Evolutionary conservation across 306 rosid species (phyloP).

Genomic region (Fragaria nilgerrensis): DNA sequence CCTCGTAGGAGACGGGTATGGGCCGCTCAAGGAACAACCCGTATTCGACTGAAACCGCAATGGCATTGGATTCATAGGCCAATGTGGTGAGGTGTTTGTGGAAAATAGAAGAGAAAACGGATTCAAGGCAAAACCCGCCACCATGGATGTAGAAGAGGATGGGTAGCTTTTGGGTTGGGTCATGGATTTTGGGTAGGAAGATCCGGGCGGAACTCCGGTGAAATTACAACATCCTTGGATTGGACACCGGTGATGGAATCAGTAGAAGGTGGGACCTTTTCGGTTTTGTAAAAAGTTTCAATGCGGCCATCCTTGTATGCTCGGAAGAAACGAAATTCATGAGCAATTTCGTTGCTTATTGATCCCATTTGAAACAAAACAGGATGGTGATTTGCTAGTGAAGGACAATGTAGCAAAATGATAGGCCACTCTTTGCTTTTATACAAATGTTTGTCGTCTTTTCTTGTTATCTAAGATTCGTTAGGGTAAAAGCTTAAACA

Average conservation of each 20-base stretch:
- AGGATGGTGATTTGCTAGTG: neutral
- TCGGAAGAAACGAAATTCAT: constrained; percentile 20
- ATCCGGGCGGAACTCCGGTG: constrained; percentile 25
- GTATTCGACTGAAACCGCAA: constrained; percentile 25
- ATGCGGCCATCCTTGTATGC: constrained; percentile 26
- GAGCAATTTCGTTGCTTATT: neutral
- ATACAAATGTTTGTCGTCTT: neutral
- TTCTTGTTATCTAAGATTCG: neutral
- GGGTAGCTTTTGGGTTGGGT: constrained; percentile 24
- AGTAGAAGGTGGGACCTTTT: constrained; percentile 14
- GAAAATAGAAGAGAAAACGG: constrained; percentile 6
- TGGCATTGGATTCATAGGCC: constrained; percentile 18
- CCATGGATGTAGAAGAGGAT: constrained; percentile 33
- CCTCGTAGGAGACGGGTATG: constrained; percentile 29
- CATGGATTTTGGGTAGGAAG: constrained; percentile 19
- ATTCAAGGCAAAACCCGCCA: constrained; percentile 29
- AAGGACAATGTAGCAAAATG: neutral
- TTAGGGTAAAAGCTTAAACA: neutral
- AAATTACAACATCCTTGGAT: constrained; percentile 27
- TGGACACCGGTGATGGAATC: constrained; percentile 10
- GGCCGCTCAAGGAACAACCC: constrained; percentile 27
- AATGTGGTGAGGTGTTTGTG: constrained; percentile 21
- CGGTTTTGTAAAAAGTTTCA: neutral
- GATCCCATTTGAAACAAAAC: neutral
- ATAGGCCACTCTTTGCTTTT: neutral